phyloP scores from a whole-genome alignment of 306 rosid species.

The Lathyrus sativus region DNA sequence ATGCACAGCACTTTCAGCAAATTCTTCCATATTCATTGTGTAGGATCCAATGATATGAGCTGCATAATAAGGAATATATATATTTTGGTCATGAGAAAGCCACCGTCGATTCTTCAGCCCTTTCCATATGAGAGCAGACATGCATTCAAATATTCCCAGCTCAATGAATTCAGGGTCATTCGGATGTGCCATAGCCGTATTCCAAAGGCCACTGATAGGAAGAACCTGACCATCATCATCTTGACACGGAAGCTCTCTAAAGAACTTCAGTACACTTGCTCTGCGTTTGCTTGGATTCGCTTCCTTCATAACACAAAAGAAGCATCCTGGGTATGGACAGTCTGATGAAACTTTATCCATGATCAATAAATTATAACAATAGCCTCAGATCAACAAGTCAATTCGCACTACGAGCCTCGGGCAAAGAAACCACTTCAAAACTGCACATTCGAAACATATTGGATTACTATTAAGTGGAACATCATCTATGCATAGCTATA shows the following conservation, averaged over 20 bases:
- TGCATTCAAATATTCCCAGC: slow-evolving; percentile 93
- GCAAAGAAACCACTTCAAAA: slow-evolving; percentile 43
- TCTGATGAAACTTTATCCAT: slow-evolving; percentile 92
- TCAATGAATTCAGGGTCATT: slow-evolving; percentile 95
- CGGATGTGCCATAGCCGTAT: slow-evolving; percentile 99
- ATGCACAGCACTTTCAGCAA: slow-evolving; percentile 82
- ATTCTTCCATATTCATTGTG: slow-evolving; percentile 98
- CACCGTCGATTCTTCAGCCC: slow-evolving; percentile 95
- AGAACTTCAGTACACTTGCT: slow-evolving; percentile 85
- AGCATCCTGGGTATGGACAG: slow-evolving; percentile 98
- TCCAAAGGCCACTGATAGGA: slow-evolving; percentile 99
- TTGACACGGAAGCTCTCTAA: slow-evolving; percentile 90
- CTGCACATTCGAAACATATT: slow-evolving; percentile 40
- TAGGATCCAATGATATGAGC: slow-evolving; percentile 98
- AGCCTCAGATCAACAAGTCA: no score
- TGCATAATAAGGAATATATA: slow-evolving; percentile 95
- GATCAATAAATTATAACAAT: slow-evolving; percentile 35
- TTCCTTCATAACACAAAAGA: slow-evolving; percentile 99
- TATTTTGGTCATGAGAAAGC: slow-evolving; percentile 97
- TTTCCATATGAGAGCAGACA: slow-evolving; percentile 94
- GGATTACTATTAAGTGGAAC: slow-evolving; percentile 31
- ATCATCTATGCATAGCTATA: slow-evolving; percentile 4
- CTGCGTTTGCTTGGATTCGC: slow-evolving; percentile 94
- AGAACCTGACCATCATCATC: slow-evolving; percentile 99
- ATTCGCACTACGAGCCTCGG: slow-evolving; percentile 37